Conservation (phyloP, 176 grass and related monocot genomes). For the Musa schizocarpa region DNA sequence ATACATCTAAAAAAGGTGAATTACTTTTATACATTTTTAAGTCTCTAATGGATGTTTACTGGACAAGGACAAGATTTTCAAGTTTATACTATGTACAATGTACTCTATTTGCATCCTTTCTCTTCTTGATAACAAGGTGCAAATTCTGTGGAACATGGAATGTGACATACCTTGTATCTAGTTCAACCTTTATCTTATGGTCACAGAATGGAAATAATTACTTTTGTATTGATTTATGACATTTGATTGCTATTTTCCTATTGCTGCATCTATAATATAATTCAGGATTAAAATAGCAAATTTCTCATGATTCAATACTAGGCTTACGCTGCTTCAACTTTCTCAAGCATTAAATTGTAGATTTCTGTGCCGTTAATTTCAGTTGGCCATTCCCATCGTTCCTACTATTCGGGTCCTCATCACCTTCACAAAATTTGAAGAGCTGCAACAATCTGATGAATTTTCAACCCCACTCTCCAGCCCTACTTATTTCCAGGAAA, state of each 20-base stretch:
- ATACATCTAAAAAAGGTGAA: no score
- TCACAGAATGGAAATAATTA: no score
- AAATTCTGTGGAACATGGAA: neutral
- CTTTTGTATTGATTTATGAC: no score
- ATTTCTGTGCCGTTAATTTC: conserved; percentile 21
- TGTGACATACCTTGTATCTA: neutral
- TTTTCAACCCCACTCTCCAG: conserved; percentile 85
- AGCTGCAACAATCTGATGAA: conserved; percentile 65
- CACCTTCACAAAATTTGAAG: conserved; percentile 97
- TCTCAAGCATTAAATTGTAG: conserved; percentile 1
- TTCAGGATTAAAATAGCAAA: neutral
- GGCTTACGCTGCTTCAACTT: neutral
- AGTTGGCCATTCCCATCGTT: conserved; percentile 93
- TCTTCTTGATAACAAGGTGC: no score
- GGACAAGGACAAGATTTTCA: no score
- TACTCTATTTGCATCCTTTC: no score
- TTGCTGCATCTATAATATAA: neutral
- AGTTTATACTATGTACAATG: no score
- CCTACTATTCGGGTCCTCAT: conserved; percentile 91
- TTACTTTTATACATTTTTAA: no score
- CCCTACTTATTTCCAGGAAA: conserved; percentile 64
- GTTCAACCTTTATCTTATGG: neutral
- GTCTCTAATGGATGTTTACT: no score
- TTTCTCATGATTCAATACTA: neutral
- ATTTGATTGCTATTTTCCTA: no score